phyloP scores from a whole-genome alignment of 2,329 filamentous ascomycete genomes.

The Fonsecaea pedrosoi region DNA sequence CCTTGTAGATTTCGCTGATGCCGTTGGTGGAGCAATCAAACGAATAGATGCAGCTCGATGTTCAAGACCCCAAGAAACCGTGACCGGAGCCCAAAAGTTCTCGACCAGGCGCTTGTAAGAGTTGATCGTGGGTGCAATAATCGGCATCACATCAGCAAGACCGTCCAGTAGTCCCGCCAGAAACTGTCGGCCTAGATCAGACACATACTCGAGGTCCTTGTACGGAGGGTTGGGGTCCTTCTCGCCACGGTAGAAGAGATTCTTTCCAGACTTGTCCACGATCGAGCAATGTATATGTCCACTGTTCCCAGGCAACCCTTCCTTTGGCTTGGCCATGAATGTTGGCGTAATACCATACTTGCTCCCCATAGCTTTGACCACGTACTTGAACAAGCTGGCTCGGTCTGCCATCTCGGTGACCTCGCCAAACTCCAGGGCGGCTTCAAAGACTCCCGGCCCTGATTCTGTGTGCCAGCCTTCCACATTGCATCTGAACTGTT shows the following conservation, averaged over 20 bases:
- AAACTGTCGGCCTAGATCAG: slow-evolving; percentile 89
- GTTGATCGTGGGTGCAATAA: slow-evolving; percentile 93
- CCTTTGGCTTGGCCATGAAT: slow-evolving; percentile 97
- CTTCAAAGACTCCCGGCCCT: slow-evolving; percentile 93
- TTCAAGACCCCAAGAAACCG: slow-evolving; percentile 95
- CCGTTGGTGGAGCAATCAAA: slow-evolving; percentile 85
- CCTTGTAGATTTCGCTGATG: slow-evolving; percentile 82
- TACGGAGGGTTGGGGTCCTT: slow-evolving; percentile 75
- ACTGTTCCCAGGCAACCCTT: slow-evolving; percentile 90
- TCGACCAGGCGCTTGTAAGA: slow-evolving; percentile 98
- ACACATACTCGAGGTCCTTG: slow-evolving; percentile 78
- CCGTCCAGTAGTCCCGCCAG: slow-evolving; percentile 88
- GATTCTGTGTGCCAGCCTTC: slow-evolving; percentile 97
- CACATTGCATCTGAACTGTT: slow-evolving; percentile 77
- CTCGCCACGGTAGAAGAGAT: slow-evolving; percentile 77
- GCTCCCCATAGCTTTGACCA: slow-evolving; percentile 85
- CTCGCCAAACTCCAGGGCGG: slow-evolving; percentile 87
- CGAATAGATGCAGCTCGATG: slow-evolving; percentile 91
- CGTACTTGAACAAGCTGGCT: slow-evolving; percentile 91
- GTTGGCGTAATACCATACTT: slow-evolving; percentile 92
- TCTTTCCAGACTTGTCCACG: slow-evolving; percentile 78
- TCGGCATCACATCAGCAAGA: slow-evolving; percentile 92
- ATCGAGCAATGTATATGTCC: slow-evolving; percentile 96
- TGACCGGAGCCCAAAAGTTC: slow-evolving; percentile 99
- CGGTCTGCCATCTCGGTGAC: slow-evolving; percentile 89